These are phyloP conservation scores for Beauveria sp. DNA, from an alignment of 2,329 filamentous ascomycete genomes.

Conservation along the genomic window DNA sequence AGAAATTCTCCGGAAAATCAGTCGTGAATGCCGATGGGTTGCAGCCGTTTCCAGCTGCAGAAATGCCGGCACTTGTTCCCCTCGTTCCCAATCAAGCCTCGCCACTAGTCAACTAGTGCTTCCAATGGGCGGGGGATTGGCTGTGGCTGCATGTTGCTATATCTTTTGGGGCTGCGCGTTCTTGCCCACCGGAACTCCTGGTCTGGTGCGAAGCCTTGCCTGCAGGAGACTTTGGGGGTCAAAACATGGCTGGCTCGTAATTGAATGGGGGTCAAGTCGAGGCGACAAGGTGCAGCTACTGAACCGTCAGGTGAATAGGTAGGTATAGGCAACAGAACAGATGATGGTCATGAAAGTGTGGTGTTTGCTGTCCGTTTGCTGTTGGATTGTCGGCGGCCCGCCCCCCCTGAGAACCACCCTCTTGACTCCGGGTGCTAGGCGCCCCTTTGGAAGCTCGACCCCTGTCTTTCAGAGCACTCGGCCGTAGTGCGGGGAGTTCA, in stretches of 20 bases:
- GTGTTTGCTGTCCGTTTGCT: too few relatives aligned
- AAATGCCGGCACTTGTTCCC: neutral
- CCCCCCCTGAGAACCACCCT: too few relatives aligned
- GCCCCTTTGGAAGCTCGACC: too few relatives aligned
- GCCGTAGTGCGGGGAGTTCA: neutral
- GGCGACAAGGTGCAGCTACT: neutral
- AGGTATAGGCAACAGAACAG: too few relatives aligned
- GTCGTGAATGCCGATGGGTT: neutral
- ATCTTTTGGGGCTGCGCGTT: too few relatives aligned
- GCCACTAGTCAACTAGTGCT: neutral
- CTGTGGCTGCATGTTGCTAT: too few relatives aligned
- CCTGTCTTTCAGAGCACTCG: neutral
- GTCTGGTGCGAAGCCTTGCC: neutral
- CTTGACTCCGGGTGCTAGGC: too few relatives aligned
- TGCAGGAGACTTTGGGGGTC: neutral
- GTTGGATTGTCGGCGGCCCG: neutral
- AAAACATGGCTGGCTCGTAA: neutral
- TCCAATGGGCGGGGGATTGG: too few relatives aligned
- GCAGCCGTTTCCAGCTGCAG: neutral
- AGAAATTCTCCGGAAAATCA: neutral
- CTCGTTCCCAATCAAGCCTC: neutral
- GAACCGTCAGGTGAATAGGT: too few relatives aligned
- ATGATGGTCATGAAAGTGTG: too few relatives aligned
- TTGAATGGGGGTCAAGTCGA: neutral
- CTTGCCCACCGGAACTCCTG: neutral